Base-by-base conservation (phyloP, 1,284 basidiomycete genomes). In the Coniferiporia weirii region DNA sequence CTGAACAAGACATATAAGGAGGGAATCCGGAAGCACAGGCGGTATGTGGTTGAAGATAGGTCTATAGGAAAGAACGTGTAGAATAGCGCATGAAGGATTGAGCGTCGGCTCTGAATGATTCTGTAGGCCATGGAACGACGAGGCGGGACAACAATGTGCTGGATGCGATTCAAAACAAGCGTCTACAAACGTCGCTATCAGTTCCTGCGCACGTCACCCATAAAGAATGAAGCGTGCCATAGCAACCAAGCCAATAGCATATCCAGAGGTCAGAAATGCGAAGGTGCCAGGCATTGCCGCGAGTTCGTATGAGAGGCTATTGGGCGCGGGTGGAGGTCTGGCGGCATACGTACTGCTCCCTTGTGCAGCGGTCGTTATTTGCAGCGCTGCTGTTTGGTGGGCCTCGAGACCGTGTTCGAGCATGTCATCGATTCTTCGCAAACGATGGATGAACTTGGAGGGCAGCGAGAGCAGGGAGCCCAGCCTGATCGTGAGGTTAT, bases 121-220 rank as follows among this genome's bases (percentile, higher is more conserved):
- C 69, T 71, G 53, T 67, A 65, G 8, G 61, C 63, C 35, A 71
- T 71, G 0, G 75, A 70, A 49, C 73, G 73, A 4, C 80, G 79
- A n/a, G 84, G 80, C 10, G 88, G 88, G 0, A 88, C 81, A 48
- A 89, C 83, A 53, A 88, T 81, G 69, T 90, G 84, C 64, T 89
- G 87, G 59, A 90, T 84, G 38, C 87, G 80, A 65, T 89, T 85
- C 54, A 89, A 70, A 20, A 89, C 67, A 46, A 90, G 71, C 10
- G 81, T 83, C 87, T 89, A 60, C 27, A n/a, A 54, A 57, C 57
- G 34, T 32, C 56, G 56, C 56, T 57, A 64, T 59, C 60, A 62
- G 54, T 59, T 58, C 36, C 56, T 9, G 34, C 44, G 44, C 20
- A 48, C 3, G 22, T 46, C 22, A 35, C 52, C 49, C 50, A 17